Base-by-base conservation (phyloP, 108 stramenopile genomes). In the Cyclotella kingstonii region DNA sequence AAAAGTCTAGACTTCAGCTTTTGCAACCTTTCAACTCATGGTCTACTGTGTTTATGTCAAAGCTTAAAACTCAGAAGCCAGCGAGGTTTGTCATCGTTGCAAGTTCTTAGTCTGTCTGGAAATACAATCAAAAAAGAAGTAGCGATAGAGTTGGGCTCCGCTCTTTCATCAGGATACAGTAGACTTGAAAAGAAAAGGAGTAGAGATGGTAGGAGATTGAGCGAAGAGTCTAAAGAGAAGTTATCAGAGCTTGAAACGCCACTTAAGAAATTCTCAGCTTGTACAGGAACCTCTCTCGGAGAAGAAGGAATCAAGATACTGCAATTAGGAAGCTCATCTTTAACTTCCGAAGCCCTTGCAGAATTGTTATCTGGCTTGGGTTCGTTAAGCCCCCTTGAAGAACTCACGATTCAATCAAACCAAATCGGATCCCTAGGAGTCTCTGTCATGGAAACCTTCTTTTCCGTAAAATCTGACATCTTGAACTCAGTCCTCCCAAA, bases 1-100 rank as follows among this genome's bases (percentile, higher is more conserved):
- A 84, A 81, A 51, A 82, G 86, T 17, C 67, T 93, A 9, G 91
- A 93, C 58, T 51, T 93, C 22, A 84, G 87, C 40, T 93, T 92
- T 66, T 93, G 91, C 54, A 75, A 70, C 15, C 45, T 93, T 21
- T 70, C 79, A 0, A 81, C 81, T 43, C 56, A 56, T 23, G 87
- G 87, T 12, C 52, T 85, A 11, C 21, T 85, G 15, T 57, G 84
- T 2, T 57, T 93, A 8, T 76, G 84, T 7, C 70, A 72, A 4
- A 80, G 82, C 2, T 54, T 93, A 8, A 46, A 33, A 14, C 70
- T 76, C 28, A 49, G 91, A 28, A 80, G 80, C 36, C 26, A 63
- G 35, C 46, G 51, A 29, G 75, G 81, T 11, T 57, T 93, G 30
- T 53, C 82, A 11, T 69, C 76, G 2, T 33, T 93, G 25, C 68